Evolutionary conservation across 768 basidiomycete species (phyloP), one percentile per base, ranked within the genome.

Genomic region (Hydnum rufescens): DNA sequence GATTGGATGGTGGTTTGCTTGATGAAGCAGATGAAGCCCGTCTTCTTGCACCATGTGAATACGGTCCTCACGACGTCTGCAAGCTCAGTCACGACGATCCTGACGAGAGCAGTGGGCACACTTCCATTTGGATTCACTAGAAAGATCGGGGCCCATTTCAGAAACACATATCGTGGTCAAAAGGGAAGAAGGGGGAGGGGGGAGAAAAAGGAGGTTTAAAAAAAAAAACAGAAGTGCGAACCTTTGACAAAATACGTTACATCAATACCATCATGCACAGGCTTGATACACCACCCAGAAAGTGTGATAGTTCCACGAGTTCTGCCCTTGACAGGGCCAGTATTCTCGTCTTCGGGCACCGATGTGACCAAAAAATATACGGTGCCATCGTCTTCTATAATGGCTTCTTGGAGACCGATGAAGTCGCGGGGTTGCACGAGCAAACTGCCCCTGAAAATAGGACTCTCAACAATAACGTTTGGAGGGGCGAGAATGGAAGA

Each of bases 361-460:
- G 55, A 56, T 23, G 46, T 50, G 30, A 56, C 55, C 22, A 54
- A 55, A 25, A 32, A 36, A 31, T 56, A 42, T 18, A 58, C 19
- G n/a, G 47, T 25, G 13, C 55, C 57, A 30, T 58, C 57, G 3
- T 57, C 56, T 4, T 49, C 46, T n/a, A 32, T 26, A 18, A 36
- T 31, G 23, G 34, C 49, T 32, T 50, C 52, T 25, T 56, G 55
- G 22, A 36, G 32, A 25, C 57, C 57, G 31, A 58, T 55, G 28
- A 58, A 53, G 32, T 58, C 57, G 3, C 57, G 43, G 29, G 43
- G 55, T n/a, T 49, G 44, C 22, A 53, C 55, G 16, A 58, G n/a
- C 29, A 56, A 56, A 23, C 42, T 29, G 25, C 57, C 57, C 50
- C 55, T 56, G 28, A 6, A 13, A n/a, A 8, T 25, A 1, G 34